phyloP scores from a whole-genome alignment of 2,329 filamentous ascomycete species.

The Paecilomyces sp. region DNA sequence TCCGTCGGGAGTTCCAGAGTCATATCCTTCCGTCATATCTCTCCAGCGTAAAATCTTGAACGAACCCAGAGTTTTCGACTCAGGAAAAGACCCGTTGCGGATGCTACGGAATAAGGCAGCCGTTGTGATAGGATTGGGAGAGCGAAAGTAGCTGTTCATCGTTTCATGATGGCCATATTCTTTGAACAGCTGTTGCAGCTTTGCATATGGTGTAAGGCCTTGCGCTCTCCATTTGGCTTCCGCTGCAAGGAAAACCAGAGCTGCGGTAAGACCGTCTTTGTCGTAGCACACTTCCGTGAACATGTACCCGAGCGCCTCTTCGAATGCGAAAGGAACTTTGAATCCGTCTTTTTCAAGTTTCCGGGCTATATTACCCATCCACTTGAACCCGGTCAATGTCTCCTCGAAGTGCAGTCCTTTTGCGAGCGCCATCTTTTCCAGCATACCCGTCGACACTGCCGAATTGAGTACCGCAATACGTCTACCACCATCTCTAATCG shows the following conservation, averaged over 20 bases:
- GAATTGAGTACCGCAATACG: slow-evolving; percentile 54
- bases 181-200: slow-evolving; percentile 51
- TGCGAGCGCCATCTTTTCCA: slow-evolving; percentile 47
- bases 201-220: slow-evolving; percentile 50
- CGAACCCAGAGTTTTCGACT: slow-evolving; percentile 42
- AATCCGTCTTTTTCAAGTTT: slow-evolving; percentile 45
- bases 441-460: slow-evolving; percentile 58
- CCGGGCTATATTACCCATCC: slow-evolving; percentile 56
- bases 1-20: slow-evolving; percentile 47
- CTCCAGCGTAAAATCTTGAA: slow-evolving; percentile 52
- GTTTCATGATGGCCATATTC: slow-evolving; percentile 56
- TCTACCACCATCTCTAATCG: slow-evolving; percentile 23
- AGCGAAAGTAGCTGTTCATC: slow-evolving; percentile 57
- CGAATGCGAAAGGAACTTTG: slow-evolving; percentile 52
- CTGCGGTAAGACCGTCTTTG: slow-evolving; percentile 58
- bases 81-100: slow-evolving; percentile 35
- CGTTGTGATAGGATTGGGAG: slow-evolving; percentile 47
- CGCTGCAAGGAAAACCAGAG: slow-evolving; percentile 52
- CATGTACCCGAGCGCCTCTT: slow-evolving; percentile 63
- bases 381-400: slow-evolving; percentile 61
- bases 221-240: slow-evolving; percentile 44
- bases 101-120: slow-evolving; percentile 49
- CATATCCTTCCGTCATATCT: slow-evolving; percentile 55
- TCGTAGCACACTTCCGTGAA: slow-evolving; percentile 56
- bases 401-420: slow-evolving; percentile 53